A percentile compares a stretch with the other conserved stretches of the same genome.
These are phyloP conservation scores for Alternaria ventricosa DNA, from an alignment of 2,329 filamentous ascomycete genomes.

Conservation along the genomic window DNA sequence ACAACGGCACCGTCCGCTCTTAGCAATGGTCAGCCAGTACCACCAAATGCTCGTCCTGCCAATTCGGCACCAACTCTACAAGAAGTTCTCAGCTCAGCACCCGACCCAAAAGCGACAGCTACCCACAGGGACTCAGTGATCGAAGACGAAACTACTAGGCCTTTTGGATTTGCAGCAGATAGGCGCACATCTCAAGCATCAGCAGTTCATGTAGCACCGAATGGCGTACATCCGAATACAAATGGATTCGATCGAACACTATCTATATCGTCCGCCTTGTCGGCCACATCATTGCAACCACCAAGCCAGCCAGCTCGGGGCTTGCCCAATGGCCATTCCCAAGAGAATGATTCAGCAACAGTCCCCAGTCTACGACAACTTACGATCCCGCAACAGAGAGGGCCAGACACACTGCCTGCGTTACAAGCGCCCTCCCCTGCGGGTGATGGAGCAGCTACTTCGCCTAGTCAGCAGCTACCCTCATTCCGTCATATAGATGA, in stretches of 20 bases:
- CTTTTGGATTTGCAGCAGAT: conserved; percentile 8
- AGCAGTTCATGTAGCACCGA: conserved; percentile 1
- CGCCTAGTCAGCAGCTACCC: conserved; percentile 43
- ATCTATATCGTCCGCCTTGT: conserved; percentile 14
- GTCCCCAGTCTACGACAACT: conserved; percentile 40
- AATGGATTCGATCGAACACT: conserved; percentile 6
- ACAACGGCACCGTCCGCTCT: conserved; percentile 8
- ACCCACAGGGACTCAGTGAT: conserved; percentile 26
- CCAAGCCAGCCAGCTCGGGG: conserved; percentile 24
- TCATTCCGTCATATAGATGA: conserved; percentile 44
- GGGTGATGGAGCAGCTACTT: conserved; percentile 32
- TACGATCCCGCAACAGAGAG: conserved; percentile 34
- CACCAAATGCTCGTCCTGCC: conserved; percentile 11
- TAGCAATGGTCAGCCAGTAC: conserved; percentile 6
- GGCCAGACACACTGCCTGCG: conserved; percentile 41
- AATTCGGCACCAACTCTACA: conserved; percentile 26
- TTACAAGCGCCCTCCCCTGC: conserved; percentile 44
- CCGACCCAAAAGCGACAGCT: conserved; percentile 15
- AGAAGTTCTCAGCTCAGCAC: conserved; percentile 19
- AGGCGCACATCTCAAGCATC: conserved; percentile 22
- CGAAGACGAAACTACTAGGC: conserved; percentile 18
- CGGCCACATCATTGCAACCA: conserved; percentile 14
- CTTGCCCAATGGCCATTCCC: conserved; percentile 26
- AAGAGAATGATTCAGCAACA: conserved; percentile 32
- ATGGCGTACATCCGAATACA: conserved; percentile 9